Evolutionary conservation across 2,329 filamentous ascomycete species (phyloP).

Genomic region (Scedosporium minutisporum): DNA sequence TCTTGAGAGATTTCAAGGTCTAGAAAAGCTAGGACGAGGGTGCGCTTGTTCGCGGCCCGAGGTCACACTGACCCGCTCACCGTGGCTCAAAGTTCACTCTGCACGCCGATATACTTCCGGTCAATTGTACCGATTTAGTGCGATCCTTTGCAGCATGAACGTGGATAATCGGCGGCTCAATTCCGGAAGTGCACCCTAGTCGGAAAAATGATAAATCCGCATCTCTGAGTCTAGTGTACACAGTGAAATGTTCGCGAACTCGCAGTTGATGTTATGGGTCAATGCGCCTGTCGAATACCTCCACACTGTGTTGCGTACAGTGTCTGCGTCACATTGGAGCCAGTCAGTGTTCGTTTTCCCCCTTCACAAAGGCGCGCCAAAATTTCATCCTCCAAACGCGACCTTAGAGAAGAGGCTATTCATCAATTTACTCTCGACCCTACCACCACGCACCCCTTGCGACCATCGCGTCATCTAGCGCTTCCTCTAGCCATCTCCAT

Average conservation of each 20-base stretch:
- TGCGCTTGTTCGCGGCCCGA: conserved; percentile 3
- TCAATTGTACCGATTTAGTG: too few species aligned
- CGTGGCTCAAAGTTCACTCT: not conserved
- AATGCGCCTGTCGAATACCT: not conserved
- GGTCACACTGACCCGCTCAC: not conserved
- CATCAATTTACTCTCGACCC: conserved; percentile 6
- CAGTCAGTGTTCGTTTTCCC: not conserved
- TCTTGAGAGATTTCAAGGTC: not conserved
- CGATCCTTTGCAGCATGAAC: too few species aligned
- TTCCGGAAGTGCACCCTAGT: too few species aligned
- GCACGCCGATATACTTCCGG: not conserved
- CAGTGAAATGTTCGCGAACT: too few species aligned
- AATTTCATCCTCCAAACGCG: conserved; percentile 23
- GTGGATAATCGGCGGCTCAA: too few species aligned
- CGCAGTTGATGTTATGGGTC: too few species aligned
- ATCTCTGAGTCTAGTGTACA: too few species aligned
- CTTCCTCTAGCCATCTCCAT: not conserved
- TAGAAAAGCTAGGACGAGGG: not conserved
- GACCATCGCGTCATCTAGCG: not conserved
- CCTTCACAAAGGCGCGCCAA: conserved; percentile 22
- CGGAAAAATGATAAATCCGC: too few species aligned
- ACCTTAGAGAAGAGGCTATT: conserved; percentile 9
- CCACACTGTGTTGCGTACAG: not conserved
- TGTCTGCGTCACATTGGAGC: not conserved
- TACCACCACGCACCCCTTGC: conserved; percentile 3